Base-by-base conservation (phyloP, 176 grass and related monocot species). In the Raddia distichophylla region DNA sequence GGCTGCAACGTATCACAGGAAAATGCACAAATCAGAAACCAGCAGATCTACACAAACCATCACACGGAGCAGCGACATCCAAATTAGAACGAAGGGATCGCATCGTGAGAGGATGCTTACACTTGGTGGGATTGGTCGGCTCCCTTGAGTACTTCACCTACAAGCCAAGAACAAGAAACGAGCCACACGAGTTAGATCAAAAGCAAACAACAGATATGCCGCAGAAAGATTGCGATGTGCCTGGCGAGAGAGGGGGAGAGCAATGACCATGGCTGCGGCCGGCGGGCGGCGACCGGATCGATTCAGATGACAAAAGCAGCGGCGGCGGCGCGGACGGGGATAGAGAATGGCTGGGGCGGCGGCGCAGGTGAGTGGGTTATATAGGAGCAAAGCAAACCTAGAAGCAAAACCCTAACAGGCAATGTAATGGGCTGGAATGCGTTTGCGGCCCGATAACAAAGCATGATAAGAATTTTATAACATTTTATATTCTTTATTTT, bases 71-170 rank as follows among this genome's bases (percentile, higher is more conserved):
- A n/a, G 58, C 47, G 37, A 35, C 5, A 19, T 16, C 4, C n/a
- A 27, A 72, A 14, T 40, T 22, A 51, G 3, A 20, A 34, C 22
- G 12, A 1, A n/a, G 40, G 40, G 6, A 10, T 69, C 12, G 16
- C 18, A 11, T 19, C 48, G 1, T 0, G 59, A 0, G 3, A 22
- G 49, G 9, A 51, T 55, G 61, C 92, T 91, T 94, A 94, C 92
- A 94, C 80, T 94, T 94, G 87, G 92, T 94, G 15, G 84, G 73
- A 69, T 94, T 94, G 9, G 71, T 8, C 6, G 92, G 87, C 32
- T 94, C 92, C 74, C 67, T 89, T 49, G 89, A 91, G 87, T 94
- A 94, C 69, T 87, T 91, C 87, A 94, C 92, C 84, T 93, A 87
- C 5, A 80, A 69, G 52, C 27, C 44, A 70, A 52, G 67, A 85